These are phyloP conservation scores for Albatrellus ellisii DNA, from an alignment of 768 basidiomycete genomes.

Conservation along the genomic window DNA sequence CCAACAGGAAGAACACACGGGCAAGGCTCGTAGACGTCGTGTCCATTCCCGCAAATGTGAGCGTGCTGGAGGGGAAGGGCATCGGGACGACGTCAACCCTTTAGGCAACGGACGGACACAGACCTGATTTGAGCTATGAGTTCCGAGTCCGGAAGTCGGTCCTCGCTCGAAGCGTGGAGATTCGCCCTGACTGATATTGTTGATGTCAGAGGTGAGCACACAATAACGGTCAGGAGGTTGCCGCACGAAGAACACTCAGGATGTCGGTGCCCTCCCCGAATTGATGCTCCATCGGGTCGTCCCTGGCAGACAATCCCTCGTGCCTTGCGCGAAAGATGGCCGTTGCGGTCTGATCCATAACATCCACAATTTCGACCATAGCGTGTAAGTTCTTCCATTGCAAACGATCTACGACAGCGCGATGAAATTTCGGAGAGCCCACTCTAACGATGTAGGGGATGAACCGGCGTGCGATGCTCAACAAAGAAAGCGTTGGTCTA, in stretches of 20 bases:
- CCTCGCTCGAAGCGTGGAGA: not conserved
- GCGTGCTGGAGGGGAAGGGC: not conserved
- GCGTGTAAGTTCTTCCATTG: conserved; percentile 16
- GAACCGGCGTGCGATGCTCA: not conserved
- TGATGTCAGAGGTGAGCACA: not conserved
- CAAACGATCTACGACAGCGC: not conserved
- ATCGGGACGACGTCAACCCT: not conserved
- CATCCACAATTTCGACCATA: conserved; percentile 31
- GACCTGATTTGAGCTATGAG: not conserved
- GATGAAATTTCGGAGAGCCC: not conserved
- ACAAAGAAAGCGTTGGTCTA: not conserved
- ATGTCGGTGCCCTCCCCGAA: conserved; percentile 28
- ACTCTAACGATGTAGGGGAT: not conserved
- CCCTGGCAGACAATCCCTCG: conserved; percentile 11
- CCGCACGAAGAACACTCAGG: conserved; percentile 32
- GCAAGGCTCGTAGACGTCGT: not conserved
- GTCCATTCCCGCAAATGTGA: not conserved
- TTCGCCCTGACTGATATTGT: conserved; percentile 14
- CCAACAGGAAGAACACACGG: not conserved
- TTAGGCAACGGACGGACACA: not conserved
- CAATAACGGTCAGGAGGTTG: not conserved
- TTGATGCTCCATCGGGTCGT: conserved; percentile 15
- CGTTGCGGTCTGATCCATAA: conserved; percentile 29
- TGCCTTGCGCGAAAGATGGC: conserved; percentile 26
- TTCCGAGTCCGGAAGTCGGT: not conserved